Conservation (phyloP, 352 stramenopile genomes). For the Phytopythium litorale region DNA sequence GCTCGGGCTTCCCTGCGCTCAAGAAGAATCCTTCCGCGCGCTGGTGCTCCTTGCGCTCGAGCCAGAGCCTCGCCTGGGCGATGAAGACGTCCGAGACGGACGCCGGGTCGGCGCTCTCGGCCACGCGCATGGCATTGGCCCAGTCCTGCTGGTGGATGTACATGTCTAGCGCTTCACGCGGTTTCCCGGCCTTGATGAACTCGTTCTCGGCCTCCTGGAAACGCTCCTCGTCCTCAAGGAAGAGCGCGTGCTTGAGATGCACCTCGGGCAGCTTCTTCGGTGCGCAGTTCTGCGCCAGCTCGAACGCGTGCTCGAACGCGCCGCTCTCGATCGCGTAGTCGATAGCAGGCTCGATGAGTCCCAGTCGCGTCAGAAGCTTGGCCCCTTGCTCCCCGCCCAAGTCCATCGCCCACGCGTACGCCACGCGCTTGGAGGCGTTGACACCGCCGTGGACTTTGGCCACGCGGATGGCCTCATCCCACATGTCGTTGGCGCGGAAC, state of each 20-base stretch:
- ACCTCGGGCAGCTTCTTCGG: slow-evolving; percentile 90
- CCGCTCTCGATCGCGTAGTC: slow-evolving; percentile 92
- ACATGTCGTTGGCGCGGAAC: slow-evolving; percentile 93
- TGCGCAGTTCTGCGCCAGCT: slow-evolving; percentile 81
- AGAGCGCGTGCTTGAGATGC: slow-evolving; percentile 92
- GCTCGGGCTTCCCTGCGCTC: slow-evolving; percentile 87
- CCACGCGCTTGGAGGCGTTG: slow-evolving; percentile 91
- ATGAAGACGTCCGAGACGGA: slow-evolving; percentile 90
- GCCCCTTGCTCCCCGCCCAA: slow-evolving; percentile 86
- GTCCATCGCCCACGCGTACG: slow-evolving; percentile 92
- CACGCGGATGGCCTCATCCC: slow-evolving; percentile 93
- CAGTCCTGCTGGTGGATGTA: slow-evolving; percentile 94
- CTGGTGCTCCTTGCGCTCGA: slow-evolving; percentile 84
- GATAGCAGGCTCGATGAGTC: slow-evolving; percentile 92
- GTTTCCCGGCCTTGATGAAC: slow-evolving; percentile 92
- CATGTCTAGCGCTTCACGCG: slow-evolving; percentile 94
- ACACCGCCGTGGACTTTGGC: slow-evolving; percentile 91
- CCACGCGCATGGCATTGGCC: slow-evolving; percentile 89
- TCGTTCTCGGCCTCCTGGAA: slow-evolving; percentile 92
- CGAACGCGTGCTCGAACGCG: slow-evolving; percentile 92
- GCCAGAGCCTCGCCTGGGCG: slow-evolving; percentile 84
- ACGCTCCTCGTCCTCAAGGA: slow-evolving; percentile 91
- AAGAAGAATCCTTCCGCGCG: slow-evolving; percentile 89
- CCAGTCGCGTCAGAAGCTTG: slow-evolving; percentile 90
- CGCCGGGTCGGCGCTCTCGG: slow-evolving; percentile 87